Percentiles rank a stretch among this genome's conserved stretches.
Conservation (phyloP, 148 eudicot species). For the Diospyros kaki region DNA sequence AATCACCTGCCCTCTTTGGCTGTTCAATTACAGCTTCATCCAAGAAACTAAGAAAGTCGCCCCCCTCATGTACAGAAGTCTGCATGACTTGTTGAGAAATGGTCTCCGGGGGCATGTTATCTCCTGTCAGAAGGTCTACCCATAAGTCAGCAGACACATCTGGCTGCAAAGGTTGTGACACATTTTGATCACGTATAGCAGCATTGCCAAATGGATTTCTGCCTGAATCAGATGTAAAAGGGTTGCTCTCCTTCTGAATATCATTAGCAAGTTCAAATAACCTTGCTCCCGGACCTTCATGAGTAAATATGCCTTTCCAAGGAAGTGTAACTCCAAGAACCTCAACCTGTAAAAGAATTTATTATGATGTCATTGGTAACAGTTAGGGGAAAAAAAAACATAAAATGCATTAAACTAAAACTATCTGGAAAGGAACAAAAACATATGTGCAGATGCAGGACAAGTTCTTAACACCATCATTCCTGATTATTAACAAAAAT, state of each 20-base stretch:
- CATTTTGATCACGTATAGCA: slow-evolving; percentile 26
- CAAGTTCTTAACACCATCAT: too few species aligned
- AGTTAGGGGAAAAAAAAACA: slow-evolving; percentile 6
- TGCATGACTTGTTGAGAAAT: slow-evolving; percentile 38
- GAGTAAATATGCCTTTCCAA: slow-evolving; percentile 60
- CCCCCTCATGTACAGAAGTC: slow-evolving; percentile 32
- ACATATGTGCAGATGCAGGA: too few species aligned
- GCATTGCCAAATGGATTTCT: slow-evolving; percentile 37
- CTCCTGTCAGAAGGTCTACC: slow-evolving; percentile 89
- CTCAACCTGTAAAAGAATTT: slow-evolving; percentile 65
- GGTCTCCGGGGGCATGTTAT: slow-evolving; percentile 36
- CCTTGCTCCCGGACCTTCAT: slow-evolving; percentile 63
- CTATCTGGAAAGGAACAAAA: too few species aligned
- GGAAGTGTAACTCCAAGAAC: slow-evolving; percentile 91
- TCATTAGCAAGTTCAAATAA: slow-evolving; percentile 42
- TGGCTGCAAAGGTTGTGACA: slow-evolving; percentile 23
- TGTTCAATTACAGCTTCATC: slow-evolving; percentile 41
- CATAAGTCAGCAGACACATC: slow-evolving; percentile 46
- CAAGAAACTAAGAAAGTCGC: slow-evolving; percentile 50
- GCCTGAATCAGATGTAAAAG: slow-evolving; percentile 30
- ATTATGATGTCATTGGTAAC: slow-evolving; percentile 2
- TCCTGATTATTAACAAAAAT: too few species aligned
- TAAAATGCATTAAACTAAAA: too few species aligned
- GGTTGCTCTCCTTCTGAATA: slow-evolving; percentile 32
- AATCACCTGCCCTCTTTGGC: slow-evolving; percentile 21